These are phyloP conservation scores for Fagus sylvatica DNA, from an alignment of 306 rosid species.

Conservation along the genomic window DNA sequence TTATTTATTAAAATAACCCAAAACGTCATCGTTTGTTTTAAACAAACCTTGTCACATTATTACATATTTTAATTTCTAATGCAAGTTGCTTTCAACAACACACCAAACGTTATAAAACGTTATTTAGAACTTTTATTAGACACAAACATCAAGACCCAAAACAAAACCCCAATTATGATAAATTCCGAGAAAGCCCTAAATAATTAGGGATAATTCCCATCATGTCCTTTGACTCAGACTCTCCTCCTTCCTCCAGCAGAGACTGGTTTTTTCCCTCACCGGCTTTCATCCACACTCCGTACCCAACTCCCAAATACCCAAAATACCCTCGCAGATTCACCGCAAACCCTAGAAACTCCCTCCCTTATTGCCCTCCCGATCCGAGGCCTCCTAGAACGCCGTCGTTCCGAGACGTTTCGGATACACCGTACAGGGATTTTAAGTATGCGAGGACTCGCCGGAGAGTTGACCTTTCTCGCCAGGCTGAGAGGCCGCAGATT, in stretches of 20 bases:
- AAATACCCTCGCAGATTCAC: constrained; percentile 51
- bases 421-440: constrained; percentile 11
- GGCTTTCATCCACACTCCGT: constrained; percentile 45
- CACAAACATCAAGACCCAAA: neutral
- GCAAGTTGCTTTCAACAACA: too few species aligned
- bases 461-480: constrained; percentile 43
- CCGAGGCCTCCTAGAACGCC: neutral
- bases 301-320: constrained; percentile 22
- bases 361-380: constrained; percentile 18
- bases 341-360: constrained; percentile 40
- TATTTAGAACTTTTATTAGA: neutral
- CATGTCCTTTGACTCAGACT: constrained; percentile 50
- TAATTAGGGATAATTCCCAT: neutral
- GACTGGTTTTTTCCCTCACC: constrained; percentile 90
- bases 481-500: constrained; percentile 12
- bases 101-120: too few species aligned
- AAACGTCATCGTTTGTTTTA: too few species aligned
- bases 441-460: constrained; percentile 44
- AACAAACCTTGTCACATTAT: too few species aligned
- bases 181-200: neutral
- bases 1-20: too few species aligned
- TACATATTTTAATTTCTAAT: too few species aligned
- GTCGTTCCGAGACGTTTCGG: constrained; percentile 1
- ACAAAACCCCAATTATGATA: neutral
- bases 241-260: constrained; percentile 49